phyloP scores from a whole-genome alignment of 1,139 yeast genomes.

The Candida dubliniensis region DNA sequence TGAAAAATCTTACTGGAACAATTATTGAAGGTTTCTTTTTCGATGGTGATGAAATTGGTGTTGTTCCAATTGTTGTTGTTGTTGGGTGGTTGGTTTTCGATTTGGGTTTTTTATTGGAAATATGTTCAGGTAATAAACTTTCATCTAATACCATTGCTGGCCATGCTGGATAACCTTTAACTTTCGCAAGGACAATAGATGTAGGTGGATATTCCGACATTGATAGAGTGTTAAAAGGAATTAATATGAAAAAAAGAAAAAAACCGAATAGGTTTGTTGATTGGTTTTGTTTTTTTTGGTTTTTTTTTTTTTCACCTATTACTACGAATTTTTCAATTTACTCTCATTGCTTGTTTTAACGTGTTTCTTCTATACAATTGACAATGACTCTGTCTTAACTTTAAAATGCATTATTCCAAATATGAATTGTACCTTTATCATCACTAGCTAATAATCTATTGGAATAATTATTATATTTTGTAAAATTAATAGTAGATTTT shows the following conservation, averaged over 20 bases:
- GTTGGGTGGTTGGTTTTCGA: constrained; percentile 16
- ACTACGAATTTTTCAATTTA: background rate
- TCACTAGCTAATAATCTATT: constrained; percentile 21
- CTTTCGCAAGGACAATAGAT: constrained; percentile 66
- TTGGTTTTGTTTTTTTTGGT: background rate
- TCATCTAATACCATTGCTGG: constrained; percentile 75
- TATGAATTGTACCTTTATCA: constrained; percentile 22
- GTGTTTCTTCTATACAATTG: too few species aligned
- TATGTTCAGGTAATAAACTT: constrained; percentile 53
- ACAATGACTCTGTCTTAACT: background rate
- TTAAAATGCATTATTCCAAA: constrained; percentile 22
- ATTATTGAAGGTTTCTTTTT: constrained; percentile 20
- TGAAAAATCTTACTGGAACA: constrained; percentile 58
- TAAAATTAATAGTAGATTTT: constrained; percentile 11
- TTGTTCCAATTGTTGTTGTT: constrained; percentile 20
- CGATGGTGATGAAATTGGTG: constrained; percentile 19
- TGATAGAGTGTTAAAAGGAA: background rate
- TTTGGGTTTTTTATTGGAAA: constrained; percentile 50
- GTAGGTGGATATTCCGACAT: constrained; percentile 18
- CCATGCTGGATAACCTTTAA: constrained; percentile 81
- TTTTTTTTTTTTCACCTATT: background rate
- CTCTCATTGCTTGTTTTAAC: background rate
- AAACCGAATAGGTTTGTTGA: background rate
- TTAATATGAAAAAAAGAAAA: background rate
- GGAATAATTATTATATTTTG: constrained; percentile 13